A percentile compares a stretch with the other conserved stretches of the same genome.
Evolutionary conservation across 768 basidiomycete genomes (phyloP).

Genomic region (Leccinum fibrillosum): DNA sequence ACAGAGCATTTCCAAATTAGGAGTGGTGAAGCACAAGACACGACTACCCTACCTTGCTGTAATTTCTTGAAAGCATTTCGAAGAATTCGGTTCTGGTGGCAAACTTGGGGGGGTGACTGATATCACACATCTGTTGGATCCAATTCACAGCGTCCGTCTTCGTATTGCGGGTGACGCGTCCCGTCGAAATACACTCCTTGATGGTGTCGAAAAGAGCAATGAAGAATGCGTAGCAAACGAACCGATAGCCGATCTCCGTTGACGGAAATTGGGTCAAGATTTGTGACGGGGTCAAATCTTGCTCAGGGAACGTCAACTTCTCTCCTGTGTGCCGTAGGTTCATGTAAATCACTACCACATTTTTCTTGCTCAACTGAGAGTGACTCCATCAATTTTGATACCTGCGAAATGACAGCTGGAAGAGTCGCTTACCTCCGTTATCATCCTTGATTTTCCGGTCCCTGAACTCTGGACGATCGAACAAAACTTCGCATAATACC

Average conservation of each 20-base stretch:
- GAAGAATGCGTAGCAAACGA: conserved; percentile 11
- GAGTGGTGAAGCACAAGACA: rapidly evolving
- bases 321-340: conserved; percentile 7
- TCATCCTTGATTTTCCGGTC: conserved; percentile 10
- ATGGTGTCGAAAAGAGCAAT: conserved; percentile 11
- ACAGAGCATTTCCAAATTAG: not conserved
- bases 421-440: conserved; percentile 3
- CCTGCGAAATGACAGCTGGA: not conserved
- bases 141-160: not conserved
- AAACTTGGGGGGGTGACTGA: not conserved
- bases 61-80: not conserved
- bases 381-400: not conserved
- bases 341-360: conserved; percentile 17
- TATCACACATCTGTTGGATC: conserved; percentile 5
- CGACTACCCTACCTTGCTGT: conserved; percentile 1
- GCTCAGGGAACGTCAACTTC: conserved; percentile 8
- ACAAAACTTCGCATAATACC: conserved; percentile 9
- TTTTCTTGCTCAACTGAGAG: conserved; percentile 8
- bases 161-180: not conserved
- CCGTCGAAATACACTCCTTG: not conserved
- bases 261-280: conserved; percentile 8
- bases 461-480: conserved; percentile 15
- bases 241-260: not conserved
- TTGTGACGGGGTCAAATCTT: conserved; percentile 10
- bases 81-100: not conserved